Conservation (phyloP, 1,139 yeast genomes). For the Saccharomyces hybrid region DNA sequence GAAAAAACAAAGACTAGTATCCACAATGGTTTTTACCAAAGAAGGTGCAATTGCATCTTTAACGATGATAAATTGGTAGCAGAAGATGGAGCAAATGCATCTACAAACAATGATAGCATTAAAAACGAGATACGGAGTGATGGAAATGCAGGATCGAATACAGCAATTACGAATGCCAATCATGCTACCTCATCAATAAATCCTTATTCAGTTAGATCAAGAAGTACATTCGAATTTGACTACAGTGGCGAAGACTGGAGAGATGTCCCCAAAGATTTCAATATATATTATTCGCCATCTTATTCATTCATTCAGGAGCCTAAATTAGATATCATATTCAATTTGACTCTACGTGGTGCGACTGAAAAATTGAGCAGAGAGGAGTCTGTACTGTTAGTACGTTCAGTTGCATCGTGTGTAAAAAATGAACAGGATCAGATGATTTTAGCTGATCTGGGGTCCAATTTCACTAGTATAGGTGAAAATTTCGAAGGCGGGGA, state of each 20-base stretch:
- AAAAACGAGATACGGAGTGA: slow-evolving; percentile 13
- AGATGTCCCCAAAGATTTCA: slow-evolving; percentile 56
- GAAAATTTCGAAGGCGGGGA: slow-evolving; percentile 9
- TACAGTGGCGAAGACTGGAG: slow-evolving; percentile 61
- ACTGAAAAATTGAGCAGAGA: slow-evolving; percentile 37
- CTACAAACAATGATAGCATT: slow-evolving; percentile 12
- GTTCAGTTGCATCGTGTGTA: slow-evolving; percentile 47
- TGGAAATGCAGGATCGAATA: slow-evolving; percentile 4
- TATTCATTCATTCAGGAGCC: slow-evolving; percentile 19
- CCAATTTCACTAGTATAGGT: slow-evolving; percentile 5
- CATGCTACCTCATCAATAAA: slow-evolving; percentile 11
- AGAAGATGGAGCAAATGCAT: slow-evolving; percentile 15
- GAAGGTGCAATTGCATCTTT: slow-evolving; percentile 36
- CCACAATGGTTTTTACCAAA: slow-evolving; percentile 8
- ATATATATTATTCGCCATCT: slow-evolving; percentile 32
- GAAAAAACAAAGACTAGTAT: not conserved
- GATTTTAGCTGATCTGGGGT: slow-evolving; percentile 17
- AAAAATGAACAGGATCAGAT: slow-evolving; percentile 36
- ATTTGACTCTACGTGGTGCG: slow-evolving; percentile 30
- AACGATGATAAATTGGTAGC: slow-evolving; percentile 31
- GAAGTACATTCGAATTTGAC: slow-evolving; percentile 41
- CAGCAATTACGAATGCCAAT: slow-evolving; percentile 5
- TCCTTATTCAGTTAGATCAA: slow-evolving; percentile 36
- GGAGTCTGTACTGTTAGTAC: slow-evolving; percentile 16
- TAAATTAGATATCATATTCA: slow-evolving; percentile 9